Evolutionary conservation across 768 basidiomycete genomes (phyloP).

Genomic region (Rhizopogon vinicolor): DNA sequence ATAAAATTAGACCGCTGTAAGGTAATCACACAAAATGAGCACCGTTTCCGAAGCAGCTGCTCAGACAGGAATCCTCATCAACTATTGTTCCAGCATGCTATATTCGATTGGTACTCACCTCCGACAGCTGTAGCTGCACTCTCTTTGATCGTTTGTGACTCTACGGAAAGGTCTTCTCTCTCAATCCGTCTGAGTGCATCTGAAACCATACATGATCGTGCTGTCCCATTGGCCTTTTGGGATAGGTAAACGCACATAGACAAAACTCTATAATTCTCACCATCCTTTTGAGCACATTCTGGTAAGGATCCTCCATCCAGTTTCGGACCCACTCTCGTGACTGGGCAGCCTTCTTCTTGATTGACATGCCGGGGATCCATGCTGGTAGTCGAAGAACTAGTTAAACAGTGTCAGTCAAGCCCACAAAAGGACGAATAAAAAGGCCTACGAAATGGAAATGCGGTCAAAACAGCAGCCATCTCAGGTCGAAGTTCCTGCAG

Average conservation of each 20-base stretch:
- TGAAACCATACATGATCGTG: constrained; percentile 13
- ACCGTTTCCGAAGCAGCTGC: constrained; percentile 17
- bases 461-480: constrained; percentile 11
- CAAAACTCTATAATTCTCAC: constrained; percentile 1
- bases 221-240: constrained; percentile 9
- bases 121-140: constrained; percentile 15
- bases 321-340: constrained; percentile 12
- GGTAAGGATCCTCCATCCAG: constrained; percentile 18
- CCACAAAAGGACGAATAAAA: neutral
- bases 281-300: constrained; percentile 10
- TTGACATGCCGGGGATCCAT: constrained; percentile 25
- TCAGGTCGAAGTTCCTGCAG: constrained; percentile 18
- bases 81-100: neutral
- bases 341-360: constrained; percentile 19
- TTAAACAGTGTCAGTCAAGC: constrained; percentile 1
- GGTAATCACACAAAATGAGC: neutral
- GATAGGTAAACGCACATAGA: neutral
- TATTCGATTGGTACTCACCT: constrained; percentile 7
- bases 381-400: constrained; percentile 19
- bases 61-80: neutral
- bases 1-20: neutral
- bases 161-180: neutral
- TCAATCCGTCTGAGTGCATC: constrained; percentile 7
- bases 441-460: constrained; percentile 7
- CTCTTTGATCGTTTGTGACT: constrained; percentile 13